Percentiles rank a stretch among this genome's conserved stretches.
Evolutionary conservation across 1,284 basidiomycete genomes (phyloP).

Genomic region (Sanghuangporus sanghuang): DNA sequence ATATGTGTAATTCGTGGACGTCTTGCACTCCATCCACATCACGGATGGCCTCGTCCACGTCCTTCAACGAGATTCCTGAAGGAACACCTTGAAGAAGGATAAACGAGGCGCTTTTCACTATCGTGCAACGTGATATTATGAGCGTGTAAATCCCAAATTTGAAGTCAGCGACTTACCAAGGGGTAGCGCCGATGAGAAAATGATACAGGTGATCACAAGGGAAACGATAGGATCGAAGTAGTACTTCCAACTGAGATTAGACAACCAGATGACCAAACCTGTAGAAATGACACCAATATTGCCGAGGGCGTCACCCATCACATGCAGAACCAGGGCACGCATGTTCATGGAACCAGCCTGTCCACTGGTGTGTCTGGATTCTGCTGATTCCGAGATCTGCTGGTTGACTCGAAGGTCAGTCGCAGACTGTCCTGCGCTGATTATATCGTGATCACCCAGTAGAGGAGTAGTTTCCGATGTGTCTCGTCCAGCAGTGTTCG

Average conservation of each 20-base stretch:
- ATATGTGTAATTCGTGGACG: conserved; percentile 94
- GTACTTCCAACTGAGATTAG: conserved; percentile 73
- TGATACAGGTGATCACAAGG: conserved; percentile 93
- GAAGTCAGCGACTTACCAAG: conserved; percentile 54
- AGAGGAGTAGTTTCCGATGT: conserved; percentile 12
- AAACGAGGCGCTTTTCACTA: conserved; percentile 88
- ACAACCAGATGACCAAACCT: conserved; percentile 89
- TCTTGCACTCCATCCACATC: conserved; percentile 84
- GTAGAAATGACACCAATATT: conserved; percentile 97
- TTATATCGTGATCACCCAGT: not conserved
- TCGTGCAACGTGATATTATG: conserved; percentile 15
- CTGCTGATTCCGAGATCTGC: not conserved
- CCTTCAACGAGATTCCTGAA: conserved; percentile 81
- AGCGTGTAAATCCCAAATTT: conserved; percentile 14
- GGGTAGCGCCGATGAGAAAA: conserved; percentile 93
- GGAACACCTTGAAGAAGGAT: conserved; percentile 98
- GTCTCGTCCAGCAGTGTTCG: not conserved
- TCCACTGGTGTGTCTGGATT: conserved; percentile 29
- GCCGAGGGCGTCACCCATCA: conserved; percentile 94
- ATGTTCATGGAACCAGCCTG: conserved; percentile 93
- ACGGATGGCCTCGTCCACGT: conserved; percentile 77
- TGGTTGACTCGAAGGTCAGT: not conserved
- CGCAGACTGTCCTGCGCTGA: conserved; percentile 22
- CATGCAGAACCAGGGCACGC: conserved; percentile 91
- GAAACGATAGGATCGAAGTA: conserved; percentile 95